phyloP scores from a whole-genome alignment of 1,139 yeast species.

The Magnusiomyces magnusii region DNA sequence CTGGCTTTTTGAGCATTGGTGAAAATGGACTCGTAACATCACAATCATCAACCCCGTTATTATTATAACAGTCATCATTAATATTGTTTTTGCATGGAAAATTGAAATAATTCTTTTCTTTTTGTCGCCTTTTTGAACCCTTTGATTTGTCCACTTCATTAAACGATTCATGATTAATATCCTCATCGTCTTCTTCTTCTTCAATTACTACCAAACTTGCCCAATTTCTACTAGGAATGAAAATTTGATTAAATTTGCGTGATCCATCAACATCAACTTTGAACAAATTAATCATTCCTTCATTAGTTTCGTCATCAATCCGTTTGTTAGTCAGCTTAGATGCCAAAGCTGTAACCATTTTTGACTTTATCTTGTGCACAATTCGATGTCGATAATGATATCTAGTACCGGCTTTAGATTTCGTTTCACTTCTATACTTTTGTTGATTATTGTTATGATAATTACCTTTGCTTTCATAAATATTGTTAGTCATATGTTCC shows the following conservation, averaged over 20 bases:
- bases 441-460: too few relatives aligned
- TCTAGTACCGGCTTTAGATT: neutral
- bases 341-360: slow-evolving; percentile 29
- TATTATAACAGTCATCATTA: neutral
- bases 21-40: neutral
- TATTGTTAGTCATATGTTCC: too few relatives aligned
- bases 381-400: neutral
- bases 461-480: too few relatives aligned
- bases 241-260: slow-evolving; percentile 47
- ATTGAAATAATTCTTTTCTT: too few relatives aligned
- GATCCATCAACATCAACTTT: slow-evolving; percentile 52
- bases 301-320: slow-evolving; percentile 63
- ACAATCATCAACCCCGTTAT: neutral
- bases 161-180: neutral
- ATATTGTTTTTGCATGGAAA: neutral
- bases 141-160: too few relatives aligned
- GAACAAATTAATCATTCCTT: slow-evolving; percentile 73
- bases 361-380: neutral
- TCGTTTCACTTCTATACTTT: neutral
- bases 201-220: slow-evolving; percentile 25
- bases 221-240: slow-evolving; percentile 80
- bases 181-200: neutral
- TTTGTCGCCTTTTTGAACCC: too few relatives aligned
- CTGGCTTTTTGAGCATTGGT: too few relatives aligned
- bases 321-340: slow-evolving; percentile 55